Percentiles rank a stretch among this genome's conserved stretches.
Evolutionary conservation across 129 eudicot species (phyloP).

Genomic region (Erigeron canadensis): DNA sequence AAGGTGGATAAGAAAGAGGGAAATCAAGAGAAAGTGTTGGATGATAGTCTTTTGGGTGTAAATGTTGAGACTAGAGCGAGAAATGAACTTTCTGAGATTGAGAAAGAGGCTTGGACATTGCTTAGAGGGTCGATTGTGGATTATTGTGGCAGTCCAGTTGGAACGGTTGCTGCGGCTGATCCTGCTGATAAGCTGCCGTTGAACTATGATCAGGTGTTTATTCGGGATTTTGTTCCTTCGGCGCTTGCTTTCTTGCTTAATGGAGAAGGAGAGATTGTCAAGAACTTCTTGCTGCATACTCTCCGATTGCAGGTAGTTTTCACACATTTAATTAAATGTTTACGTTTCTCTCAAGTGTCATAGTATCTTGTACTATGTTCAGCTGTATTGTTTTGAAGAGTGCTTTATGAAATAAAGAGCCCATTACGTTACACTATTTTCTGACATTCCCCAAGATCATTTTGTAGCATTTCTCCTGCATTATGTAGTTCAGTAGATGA

Average conservation of each 20-base stretch:
- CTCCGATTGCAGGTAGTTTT: conserved; percentile 80
- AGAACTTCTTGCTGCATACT: conserved; percentile 90
- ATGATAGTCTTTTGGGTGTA: conserved; percentile 35
- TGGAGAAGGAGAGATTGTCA: conserved; percentile 90
- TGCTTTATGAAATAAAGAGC: neutral
- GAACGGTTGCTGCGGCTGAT: conserved; percentile 93
- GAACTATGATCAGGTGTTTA: conserved; percentile 93
- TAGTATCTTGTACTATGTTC: neutral
- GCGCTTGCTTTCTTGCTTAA: conserved; percentile 94
- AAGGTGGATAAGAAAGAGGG: conserved; percentile 36
- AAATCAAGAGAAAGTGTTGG: conserved; percentile 27
- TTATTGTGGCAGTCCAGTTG: conserved; percentile 85
- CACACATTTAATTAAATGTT: neutral
- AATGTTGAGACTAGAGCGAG: conserved; percentile 24
- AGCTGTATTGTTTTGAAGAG: neutral
- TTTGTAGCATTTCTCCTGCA: neutral
- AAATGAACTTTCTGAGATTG: conserved; percentile 59
- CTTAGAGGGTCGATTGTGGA: conserved; percentile 67
- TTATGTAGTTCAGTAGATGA: neutral
- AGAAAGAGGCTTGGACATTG: conserved; percentile 80
- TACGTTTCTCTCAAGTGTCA: neutral
- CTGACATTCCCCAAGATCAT: neutral
- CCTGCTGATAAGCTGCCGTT: conserved; percentile 80
- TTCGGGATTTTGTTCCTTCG: conserved; percentile 92
- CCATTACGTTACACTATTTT: neutral